Percentiles rank a stretch among this genome's conserved stretches.
These are phyloP conservation scores for Steccherinum ochraceum DNA, from an alignment of 768 basidiomycete species.

Conservation along the genomic window DNA sequence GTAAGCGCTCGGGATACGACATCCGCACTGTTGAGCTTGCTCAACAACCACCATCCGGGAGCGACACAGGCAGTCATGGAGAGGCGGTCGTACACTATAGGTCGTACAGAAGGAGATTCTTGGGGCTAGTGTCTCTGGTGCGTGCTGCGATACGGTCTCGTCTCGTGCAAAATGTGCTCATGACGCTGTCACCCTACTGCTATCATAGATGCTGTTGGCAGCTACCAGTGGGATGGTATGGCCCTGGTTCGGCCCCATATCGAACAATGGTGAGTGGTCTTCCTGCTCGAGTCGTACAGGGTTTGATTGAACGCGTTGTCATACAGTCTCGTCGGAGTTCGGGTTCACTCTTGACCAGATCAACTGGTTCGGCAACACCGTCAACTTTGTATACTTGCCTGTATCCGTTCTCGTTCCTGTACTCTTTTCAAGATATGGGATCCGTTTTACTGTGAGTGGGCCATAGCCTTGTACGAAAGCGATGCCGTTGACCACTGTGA, in stretches of 20 bases:
- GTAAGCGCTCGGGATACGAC: not conserved
- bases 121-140: not conserved
- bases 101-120: not conserved
- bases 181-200: not conserved
- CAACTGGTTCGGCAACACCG: conserved; percentile 76
- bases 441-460: conserved; percentile 59
- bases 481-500: not conserved
- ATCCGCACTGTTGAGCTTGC: not conserved
- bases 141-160: not conserved
- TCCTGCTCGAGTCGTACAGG: not conserved
- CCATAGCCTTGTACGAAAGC: too few relatives aligned
- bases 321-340: conserved; percentile 54
- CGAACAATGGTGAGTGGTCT: conserved; percentile 47
- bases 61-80: not conserved
- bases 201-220: not conserved
- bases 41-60: not conserved
- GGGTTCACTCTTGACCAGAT: conserved; percentile 63
- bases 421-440: conserved; percentile 50
- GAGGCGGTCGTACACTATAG: not conserved
- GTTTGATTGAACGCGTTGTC: not conserved
- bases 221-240: conserved; percentile 46
- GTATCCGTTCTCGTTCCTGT: conserved; percentile 53
- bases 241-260: conserved; percentile 85
- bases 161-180: not conserved
- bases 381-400: conserved; percentile 57